Base-by-base conservation (phyloP, 345 rosid species). In the Citrus cavaleriei region DNA sequence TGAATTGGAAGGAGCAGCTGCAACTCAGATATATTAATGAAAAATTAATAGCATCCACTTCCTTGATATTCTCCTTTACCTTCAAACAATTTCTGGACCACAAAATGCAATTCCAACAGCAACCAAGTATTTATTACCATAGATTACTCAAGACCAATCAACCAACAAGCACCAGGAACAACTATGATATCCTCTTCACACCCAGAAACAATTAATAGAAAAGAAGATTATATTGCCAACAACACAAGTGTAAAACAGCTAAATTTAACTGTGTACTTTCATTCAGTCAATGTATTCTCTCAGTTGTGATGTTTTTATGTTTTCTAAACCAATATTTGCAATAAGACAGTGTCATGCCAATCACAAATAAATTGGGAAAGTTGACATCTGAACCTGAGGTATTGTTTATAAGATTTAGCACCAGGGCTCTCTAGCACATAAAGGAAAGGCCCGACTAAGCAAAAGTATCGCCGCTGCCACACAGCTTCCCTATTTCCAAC, bases 361-460 rank as follows among this genome's bases (percentile, higher is more conserved):
- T 28, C n/a, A 57, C 58, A 71, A 76, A 79, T 62, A 60, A 85
- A 82, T 67, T 75, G 58, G 68, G 54, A 76, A 73, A 66, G 84
- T 49, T 75, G 59, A 72, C 30, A 40, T 70, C 68, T 69, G 21
- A 80, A 96, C 99, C 99, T 96, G 93, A 91, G 59, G 81, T 89
- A 94, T 74, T 93, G 92, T 86, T 90, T 94, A 77, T 96, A 96
- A 58, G 99, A 85, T 85, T 86, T 91, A 68, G 97, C 88, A 68
- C 78, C 84, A 57, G 94, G 98, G 79, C 84, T 81, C 80, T 93
- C 97, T 54, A 96, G 92, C 70, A 90, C 86, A 79, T 93, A 96
- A 54, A 96, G 87, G 77, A 90, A 93, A 68, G 99, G 93, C 70
- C 99, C 99, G 78, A 94, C 98, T 74, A 96, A 86, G 87, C 91